phyloP scores from a whole-genome alignment of 805 yeast genomes.

The Wickerhamiella bombiphila region DNA sequence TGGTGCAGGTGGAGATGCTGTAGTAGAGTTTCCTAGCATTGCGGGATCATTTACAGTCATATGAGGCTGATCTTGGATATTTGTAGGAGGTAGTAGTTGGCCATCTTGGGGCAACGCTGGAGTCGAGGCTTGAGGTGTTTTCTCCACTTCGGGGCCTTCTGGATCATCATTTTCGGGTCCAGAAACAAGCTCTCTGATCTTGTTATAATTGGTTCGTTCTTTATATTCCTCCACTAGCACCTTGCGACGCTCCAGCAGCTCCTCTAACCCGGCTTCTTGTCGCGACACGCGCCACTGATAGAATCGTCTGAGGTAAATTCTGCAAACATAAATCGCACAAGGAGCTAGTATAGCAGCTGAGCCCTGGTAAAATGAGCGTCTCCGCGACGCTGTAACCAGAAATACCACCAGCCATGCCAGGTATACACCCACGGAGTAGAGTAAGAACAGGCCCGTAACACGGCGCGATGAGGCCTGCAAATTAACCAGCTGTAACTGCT shows the following conservation, averaged over 20 bases:
- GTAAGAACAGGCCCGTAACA: constrained; percentile 19
- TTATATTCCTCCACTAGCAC: constrained; percentile 53
- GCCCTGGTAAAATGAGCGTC: neutral
- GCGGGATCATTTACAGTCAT: neutral
- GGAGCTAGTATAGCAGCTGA: constrained; percentile 5
- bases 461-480: constrained; percentile 19
- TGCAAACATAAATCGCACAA: constrained; percentile 11
- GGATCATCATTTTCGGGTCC: constrained; percentile 46
- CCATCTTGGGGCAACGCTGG: too few species aligned
- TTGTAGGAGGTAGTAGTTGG: too few species aligned
- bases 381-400: constrained; percentile 1
- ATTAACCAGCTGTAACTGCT: constrained; percentile 5
- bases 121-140: neutral
- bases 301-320: constrained; percentile 9
- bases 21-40: neutral
- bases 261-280: constrained; percentile 21
- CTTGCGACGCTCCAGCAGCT: constrained; percentile 33
- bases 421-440: constrained; percentile 22
- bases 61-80: neutral
- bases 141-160: constrained; percentile 31
- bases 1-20: constrained; percentile 3
- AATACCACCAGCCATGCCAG: constrained; percentile 15
- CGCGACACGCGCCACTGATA: constrained; percentile 16
- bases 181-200: constrained; percentile 57
- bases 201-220: constrained; percentile 55